phyloP scores from a whole-genome alignment of 2,329 filamentous ascomycete species.

The Ceratocystis cacaofunesta region DNA sequence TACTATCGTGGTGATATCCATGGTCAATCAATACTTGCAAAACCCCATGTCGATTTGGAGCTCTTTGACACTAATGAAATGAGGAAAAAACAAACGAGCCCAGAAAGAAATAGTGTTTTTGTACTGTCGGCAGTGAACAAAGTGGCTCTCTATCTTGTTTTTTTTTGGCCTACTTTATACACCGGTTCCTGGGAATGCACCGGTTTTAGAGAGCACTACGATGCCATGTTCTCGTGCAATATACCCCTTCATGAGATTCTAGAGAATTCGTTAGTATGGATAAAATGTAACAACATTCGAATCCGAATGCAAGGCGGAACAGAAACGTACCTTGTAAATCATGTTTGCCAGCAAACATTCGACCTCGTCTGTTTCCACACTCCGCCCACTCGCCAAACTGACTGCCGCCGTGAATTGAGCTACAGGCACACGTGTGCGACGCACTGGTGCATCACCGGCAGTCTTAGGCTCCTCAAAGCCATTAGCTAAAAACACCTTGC shows the following conservation, averaged over 20 bases:
- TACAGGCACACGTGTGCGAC: slow-evolving; percentile 65
- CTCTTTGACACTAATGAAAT: not conserved
- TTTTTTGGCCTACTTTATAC: slow-evolving; percentile 27
- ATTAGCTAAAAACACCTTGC: slow-evolving; percentile 76
- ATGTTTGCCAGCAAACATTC: slow-evolving; percentile 91
- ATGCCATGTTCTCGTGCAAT: slow-evolving; percentile 82
- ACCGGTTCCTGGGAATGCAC: slow-evolving; percentile 85
- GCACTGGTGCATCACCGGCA: slow-evolving; percentile 45
- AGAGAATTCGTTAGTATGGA: not conserved
- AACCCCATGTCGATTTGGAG: not conserved
- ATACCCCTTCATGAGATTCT: slow-evolving; percentile 96
- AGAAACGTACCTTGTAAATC: slow-evolving; percentile 78
- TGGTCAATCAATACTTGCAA: not conserved
- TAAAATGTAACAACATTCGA: no score
- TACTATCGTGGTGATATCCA: not conserved
- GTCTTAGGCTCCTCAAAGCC: slow-evolving; percentile 70
- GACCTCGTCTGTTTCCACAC: slow-evolving; percentile 76
- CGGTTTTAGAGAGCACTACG: slow-evolving; percentile 82
- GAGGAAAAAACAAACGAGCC: not conserved
- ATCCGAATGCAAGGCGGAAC: not conserved
- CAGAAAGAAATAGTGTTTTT: not conserved
- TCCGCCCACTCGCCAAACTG: slow-evolving; percentile 52
- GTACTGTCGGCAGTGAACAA: not conserved
- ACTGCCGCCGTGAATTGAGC: slow-evolving; percentile 76
- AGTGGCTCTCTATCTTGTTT: not conserved